phyloP scores from a whole-genome alignment of 768 basidiomycete species.

The Daedalea quercina region DNA sequence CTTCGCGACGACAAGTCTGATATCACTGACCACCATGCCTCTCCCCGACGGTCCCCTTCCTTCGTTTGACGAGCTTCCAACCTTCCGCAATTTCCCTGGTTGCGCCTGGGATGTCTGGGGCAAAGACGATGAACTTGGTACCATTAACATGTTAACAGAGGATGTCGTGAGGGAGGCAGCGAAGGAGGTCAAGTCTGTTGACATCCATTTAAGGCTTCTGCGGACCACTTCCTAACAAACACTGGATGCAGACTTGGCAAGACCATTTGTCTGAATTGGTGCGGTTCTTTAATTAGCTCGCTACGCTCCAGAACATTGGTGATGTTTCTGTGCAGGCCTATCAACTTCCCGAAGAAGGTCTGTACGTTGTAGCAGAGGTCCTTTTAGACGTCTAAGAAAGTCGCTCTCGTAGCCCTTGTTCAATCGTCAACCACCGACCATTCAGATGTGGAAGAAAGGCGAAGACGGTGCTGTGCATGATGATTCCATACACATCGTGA shows the following conservation, averaged over 20 bases:
- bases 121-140: constrained; percentile 57
- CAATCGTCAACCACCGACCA: constrained; percentile 44
- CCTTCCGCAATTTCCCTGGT: constrained; percentile 37
- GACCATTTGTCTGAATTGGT: constrained; percentile 60
- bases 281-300: constrained; percentile 15
- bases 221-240: background rate
- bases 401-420: constrained; percentile 42
- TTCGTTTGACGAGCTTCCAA: constrained; percentile 42
- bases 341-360: constrained; percentile 63
- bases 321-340: constrained; percentile 36
- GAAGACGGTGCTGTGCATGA: constrained; percentile 20
- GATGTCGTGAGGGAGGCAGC: constrained; percentile 55
- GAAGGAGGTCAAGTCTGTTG: constrained; percentile 46
- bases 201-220: background rate
- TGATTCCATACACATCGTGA: constrained; percentile 19
- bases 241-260: constrained; percentile 38
- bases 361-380: too few species aligned
- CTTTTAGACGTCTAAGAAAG: too few species aligned
- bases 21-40: background rate
- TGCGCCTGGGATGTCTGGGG: constrained; percentile 72
- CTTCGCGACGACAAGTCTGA: background rate
- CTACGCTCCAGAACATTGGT: background rate
- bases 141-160: constrained; percentile 57
- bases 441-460: constrained; percentile 31
- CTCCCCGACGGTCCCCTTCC: constrained; percentile 24